Percentiles rank a stretch among this genome's conserved stretches.
Conservation (phyloP, 805 yeast species). For the Ogataea dorogensis region DNA sequence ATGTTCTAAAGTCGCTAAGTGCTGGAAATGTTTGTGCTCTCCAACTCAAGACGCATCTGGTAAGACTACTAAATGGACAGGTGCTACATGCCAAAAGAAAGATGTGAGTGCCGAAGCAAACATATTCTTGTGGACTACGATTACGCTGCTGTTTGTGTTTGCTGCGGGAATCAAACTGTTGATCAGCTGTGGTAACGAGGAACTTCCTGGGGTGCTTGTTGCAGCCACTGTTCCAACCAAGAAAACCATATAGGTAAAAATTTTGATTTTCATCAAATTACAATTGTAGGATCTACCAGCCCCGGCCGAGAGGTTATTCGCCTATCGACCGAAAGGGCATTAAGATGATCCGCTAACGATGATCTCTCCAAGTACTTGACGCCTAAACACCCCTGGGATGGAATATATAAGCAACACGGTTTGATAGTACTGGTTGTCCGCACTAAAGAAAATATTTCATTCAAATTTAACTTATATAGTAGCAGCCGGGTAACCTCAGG, state of each 20-base stretch:
- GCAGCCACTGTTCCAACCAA: slow-evolving; percentile 52
- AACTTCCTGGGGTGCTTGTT: slow-evolving; percentile 66
- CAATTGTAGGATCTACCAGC: slow-evolving; percentile 67
- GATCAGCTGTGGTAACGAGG: slow-evolving; percentile 53
- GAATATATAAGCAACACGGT: slow-evolving; percentile 68
- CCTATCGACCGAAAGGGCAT: slow-evolving; percentile 54
- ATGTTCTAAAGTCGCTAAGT: slow-evolving; percentile 41
- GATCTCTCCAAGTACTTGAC: slow-evolving; percentile 74
- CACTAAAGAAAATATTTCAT: slow-evolving; percentile 43
- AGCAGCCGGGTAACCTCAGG: slow-evolving; percentile 13
- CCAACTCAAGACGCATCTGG: slow-evolving; percentile 42
- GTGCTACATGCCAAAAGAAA: slow-evolving; percentile 60
- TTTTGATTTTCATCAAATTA: slow-evolving; percentile 4
- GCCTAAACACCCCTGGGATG: slow-evolving; percentile 45
- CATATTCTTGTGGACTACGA: slow-evolving; percentile 64
- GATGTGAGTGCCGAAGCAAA: slow-evolving; percentile 68
- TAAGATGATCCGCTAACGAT: slow-evolving; percentile 58
- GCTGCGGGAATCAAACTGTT: slow-evolving; percentile 54
- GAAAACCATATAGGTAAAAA: slow-evolving; percentile 25
- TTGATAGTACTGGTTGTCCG: slow-evolving; percentile 69
- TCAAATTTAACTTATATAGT: slow-evolving; percentile 7
- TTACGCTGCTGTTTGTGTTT: slow-evolving; percentile 46
- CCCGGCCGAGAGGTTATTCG: slow-evolving; percentile 40
- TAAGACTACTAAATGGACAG: slow-evolving; percentile 54
- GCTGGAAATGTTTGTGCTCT: slow-evolving; percentile 53